phyloP scores from a whole-genome alignment of 2,329 filamentous ascomycete species.

The Akanthomyces muscarius region DNA sequence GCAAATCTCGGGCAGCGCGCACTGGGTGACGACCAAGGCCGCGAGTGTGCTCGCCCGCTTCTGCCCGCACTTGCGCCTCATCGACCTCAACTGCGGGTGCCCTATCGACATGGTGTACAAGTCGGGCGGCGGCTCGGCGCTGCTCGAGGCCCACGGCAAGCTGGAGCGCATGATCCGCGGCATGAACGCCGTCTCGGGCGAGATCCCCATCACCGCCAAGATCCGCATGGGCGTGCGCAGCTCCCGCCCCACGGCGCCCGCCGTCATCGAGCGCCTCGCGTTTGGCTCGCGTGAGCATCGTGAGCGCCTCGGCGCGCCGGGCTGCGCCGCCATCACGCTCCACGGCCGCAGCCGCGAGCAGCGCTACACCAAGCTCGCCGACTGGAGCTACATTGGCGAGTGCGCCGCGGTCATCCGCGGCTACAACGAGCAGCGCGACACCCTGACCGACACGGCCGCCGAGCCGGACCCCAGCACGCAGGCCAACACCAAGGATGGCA shows the following conservation, averaged over 20 bases:
- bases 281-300: slow-evolving; percentile 72
- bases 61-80: slow-evolving; percentile 78
- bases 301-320: slow-evolving; percentile 67
- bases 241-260: slow-evolving; percentile 71
- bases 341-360: slow-evolving; percentile 93
- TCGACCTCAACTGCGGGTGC: slow-evolving; percentile 96
- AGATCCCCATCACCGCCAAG: slow-evolving; percentile 90
- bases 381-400: slow-evolving; percentile 92
- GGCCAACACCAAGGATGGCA: slow-evolving; percentile 60
- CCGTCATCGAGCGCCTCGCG: slow-evolving; percentile 76
- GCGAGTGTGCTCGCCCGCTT: slow-evolving; percentile 74
- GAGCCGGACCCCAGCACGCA: slow-evolving; percentile 74
- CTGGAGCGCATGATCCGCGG: slow-evolving; percentile 91
- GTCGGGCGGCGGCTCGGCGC: slow-evolving; percentile 80
- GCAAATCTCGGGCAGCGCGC: slow-evolving; percentile 89
- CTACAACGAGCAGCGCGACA: slow-evolving; percentile 66
- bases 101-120: slow-evolving; percentile 93
- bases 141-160: slow-evolving; percentile 84
- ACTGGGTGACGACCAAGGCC: slow-evolving; percentile 84
- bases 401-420: slow-evolving; percentile 79
- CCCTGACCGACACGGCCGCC: slow-evolving; percentile 67
- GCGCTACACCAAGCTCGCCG: slow-evolving; percentile 85
- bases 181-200: slow-evolving; percentile 90
- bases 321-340: slow-evolving; percentile 90
- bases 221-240: slow-evolving; percentile 88